These are phyloP conservation scores for Thalassiosira profunda DNA, from an alignment of 108 stramenopile species.

Conservation along the genomic window DNA sequence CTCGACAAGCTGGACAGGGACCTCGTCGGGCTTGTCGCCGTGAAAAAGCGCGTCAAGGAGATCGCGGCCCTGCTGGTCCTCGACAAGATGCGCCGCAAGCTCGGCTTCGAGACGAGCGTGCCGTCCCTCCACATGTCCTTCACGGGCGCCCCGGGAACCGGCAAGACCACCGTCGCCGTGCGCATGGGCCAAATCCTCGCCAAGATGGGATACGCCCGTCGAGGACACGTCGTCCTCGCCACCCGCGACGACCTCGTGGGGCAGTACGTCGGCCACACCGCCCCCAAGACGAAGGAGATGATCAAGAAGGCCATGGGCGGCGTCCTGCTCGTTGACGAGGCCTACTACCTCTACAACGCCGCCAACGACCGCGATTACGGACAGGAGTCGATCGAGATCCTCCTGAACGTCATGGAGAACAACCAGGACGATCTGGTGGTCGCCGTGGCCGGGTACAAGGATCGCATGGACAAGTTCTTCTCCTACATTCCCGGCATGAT, in stretches of 20 bases:
- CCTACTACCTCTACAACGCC: constrained; percentile 99
- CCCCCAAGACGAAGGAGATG: constrained; percentile 99
- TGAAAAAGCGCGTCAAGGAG: constrained; percentile 97
- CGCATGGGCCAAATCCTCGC: constrained; percentile 99
- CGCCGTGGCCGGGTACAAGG: constrained; percentile 98
- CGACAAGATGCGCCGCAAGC: constrained; percentile 98
- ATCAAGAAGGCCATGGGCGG: constrained; percentile 99
- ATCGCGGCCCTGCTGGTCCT: constrained; percentile 97
- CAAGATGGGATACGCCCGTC: constrained; percentile 98
- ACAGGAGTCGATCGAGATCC: constrained; percentile 99
- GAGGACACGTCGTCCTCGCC: constrained; percentile 97
- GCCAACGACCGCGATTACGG: constrained; percentile 99
- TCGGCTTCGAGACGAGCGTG: constrained; percentile 96
- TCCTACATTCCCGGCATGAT: constrained; percentile 99
- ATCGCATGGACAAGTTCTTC: constrained; percentile 99
- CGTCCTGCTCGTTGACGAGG: constrained; percentile 98
- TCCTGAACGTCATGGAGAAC: constrained; percentile 98
- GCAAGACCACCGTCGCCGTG: constrained; percentile 98
- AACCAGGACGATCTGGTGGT: constrained; percentile 98
- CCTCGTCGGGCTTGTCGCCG: constrained; percentile 94
- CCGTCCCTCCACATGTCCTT: constrained; percentile 99
- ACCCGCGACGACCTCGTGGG: constrained; percentile 98
- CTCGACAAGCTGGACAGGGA: constrained; percentile 95
- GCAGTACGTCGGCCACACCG: constrained; percentile 99
- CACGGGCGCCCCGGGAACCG: constrained; percentile 98